These are phyloP conservation scores for Penicillium sp. DNA, from an alignment of 2,329 filamentous ascomycete species.

Conservation along the genomic window DNA sequence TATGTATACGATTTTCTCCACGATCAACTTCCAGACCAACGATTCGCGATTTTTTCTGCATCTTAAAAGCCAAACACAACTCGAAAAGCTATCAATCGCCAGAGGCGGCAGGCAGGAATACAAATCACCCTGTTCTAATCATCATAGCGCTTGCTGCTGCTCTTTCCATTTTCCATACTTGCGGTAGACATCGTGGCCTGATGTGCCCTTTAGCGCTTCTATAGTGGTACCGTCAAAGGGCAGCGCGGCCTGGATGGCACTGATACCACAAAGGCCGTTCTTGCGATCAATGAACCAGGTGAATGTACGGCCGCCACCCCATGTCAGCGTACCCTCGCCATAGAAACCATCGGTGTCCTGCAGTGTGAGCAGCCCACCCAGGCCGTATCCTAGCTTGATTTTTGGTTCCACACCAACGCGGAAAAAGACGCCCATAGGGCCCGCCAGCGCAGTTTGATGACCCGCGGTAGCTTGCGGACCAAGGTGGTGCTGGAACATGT, in stretches of 20 bases:
- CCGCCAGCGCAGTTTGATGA: slow-evolving; percentile 25
- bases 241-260: slow-evolving; percentile 38
- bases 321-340: slow-evolving; percentile 41
- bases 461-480: slow-evolving; percentile 21
- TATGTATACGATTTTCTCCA: too few species aligned
- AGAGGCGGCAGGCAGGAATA: too few species aligned
- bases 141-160: slow-evolving; percentile 9
- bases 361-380: slow-evolving; percentile 41
- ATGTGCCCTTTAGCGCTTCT: slow-evolving; percentile 38
- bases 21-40: too few species aligned
- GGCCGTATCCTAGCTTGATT: slow-evolving; percentile 36
- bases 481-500: slow-evolving; percentile 29
- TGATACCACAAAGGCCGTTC: slow-evolving; percentile 44
- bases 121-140: too few species aligned
- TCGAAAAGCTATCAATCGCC: too few species aligned
- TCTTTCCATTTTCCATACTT: slow-evolving; percentile 34
- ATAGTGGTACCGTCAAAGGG: slow-evolving; percentile 29
- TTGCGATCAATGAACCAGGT: slow-evolving; percentile 50
- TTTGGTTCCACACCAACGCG: slow-evolving; percentile 30
- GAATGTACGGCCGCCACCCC: slow-evolving; percentile 47
- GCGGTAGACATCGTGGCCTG: slow-evolving; percentile 41
- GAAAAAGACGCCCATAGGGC: slow-evolving; percentile 35
- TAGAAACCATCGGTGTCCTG: slow-evolving; percentile 44
- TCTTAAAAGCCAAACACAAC: too few species aligned
- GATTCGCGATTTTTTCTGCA: too few species aligned